Evolutionary conservation across 2,329 filamentous ascomycete genomes (phyloP), one percentile per base, ranked within the genome.

Genomic region (Fusarium vanettenii): DNA sequence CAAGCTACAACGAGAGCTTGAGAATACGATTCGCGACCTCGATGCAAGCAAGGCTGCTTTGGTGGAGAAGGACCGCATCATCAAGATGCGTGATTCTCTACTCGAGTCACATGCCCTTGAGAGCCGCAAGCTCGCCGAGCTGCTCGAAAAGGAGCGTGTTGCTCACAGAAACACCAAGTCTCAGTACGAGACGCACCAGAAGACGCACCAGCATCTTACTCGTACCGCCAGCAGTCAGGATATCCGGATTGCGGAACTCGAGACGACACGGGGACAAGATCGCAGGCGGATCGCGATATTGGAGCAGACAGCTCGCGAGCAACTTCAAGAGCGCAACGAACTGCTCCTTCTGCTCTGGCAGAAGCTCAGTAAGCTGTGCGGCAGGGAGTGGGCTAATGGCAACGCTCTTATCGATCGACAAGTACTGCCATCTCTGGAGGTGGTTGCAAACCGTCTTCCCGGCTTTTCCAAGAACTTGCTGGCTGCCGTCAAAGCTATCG

Each of bases 401-500:
- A 95, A 98, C 82, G 93, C 93, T 66, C 90, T 98, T 27, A 94
- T 98, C 80, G 96, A 97, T 78, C 94, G 95, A 22, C 94, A 96
- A 69, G 91, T 90, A 2, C 85, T 97, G 8, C 95, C 95, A 0
- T 95, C 93, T 14, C 88, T 97, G 37, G 96, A 98, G 79, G 92
- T 95, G 16, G 93, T 99, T 71, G 91, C 92, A 1, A 95, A 92
- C 60, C 95, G 97, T 84, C 88, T 98, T 6, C 92, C 94, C 0
- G 94, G 93, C 1, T 98, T 98, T 84, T 94, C 93, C 80, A 94
- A 95, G 82, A 98, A 98, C 81, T 88, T 99, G 29, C 84, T 98
- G 50, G 90, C 92, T 1, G 96, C 96, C 0, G 90, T 98, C 71
- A 97, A 96, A 86, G 94, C 92, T 3, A 92, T 98, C 65, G 97